Conservation (phyloP, 495 filamentous ascomycete genomes). For the Talaromyces wortmannii region DNA sequence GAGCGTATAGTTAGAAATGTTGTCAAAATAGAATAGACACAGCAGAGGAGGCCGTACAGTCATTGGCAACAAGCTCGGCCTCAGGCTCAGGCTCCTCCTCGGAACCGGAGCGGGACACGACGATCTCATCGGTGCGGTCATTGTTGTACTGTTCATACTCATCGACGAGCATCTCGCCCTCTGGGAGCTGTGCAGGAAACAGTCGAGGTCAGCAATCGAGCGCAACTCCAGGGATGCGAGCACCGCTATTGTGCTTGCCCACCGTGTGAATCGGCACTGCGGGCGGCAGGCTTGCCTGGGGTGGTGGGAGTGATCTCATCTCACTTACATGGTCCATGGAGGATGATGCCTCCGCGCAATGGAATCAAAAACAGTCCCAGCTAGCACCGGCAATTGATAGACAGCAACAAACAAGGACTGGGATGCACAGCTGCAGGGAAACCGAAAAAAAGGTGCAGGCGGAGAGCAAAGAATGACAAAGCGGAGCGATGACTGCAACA, state of each 20-base stretch:
- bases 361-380: constrained; percentile 10
- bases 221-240: constrained; percentile 1
- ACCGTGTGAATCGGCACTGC: no score
- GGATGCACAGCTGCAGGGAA: no score
- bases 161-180: constrained; percentile 64
- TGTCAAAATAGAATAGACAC: constrained; percentile 1
- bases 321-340: constrained; percentile 43
- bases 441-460: no score
- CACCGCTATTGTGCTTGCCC: no score
- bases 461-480: no score
- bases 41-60: constrained; percentile 49
- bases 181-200: constrained; percentile 24
- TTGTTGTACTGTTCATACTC: constrained; percentile 61
- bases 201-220: constrained; percentile 19
- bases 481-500: no score
- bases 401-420: no score
- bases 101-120: constrained; percentile 67
- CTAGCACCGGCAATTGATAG: no score
- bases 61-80: constrained; percentile 55
- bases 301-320: background rate
- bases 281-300: background rate
- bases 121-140: constrained; percentile 78
- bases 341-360: constrained; percentile 27
- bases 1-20: no score
- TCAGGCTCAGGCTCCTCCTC: constrained; percentile 45